Evolutionary conservation across 176 grass and related monocot genomes (phyloP), one percentile per base, ranked within the genome.

Genomic region (Musa beccarii): DNA sequence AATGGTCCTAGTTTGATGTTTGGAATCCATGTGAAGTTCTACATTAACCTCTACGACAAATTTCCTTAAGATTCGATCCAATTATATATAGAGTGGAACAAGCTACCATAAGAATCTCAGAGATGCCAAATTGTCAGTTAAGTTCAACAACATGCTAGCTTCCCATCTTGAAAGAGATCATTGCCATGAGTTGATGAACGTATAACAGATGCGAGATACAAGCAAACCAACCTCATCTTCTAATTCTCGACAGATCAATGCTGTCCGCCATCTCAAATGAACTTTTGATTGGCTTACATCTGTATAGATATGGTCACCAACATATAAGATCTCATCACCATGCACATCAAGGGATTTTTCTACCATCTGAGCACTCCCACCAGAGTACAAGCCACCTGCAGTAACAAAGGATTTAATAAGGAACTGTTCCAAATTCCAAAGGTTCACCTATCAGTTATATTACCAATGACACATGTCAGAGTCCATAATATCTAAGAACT

Each of bases 221-320:
- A 12, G 59, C 53, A 55, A 69, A 52, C 74, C 80, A 56, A 97
- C 93, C 90, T 97, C 93, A 61, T 97, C 85, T 87, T 97, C 93
- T 75, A 97, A 82, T 90, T 97, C 90, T 78, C 93, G 78, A 64
- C 90, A 97, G 55, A 97, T 89, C 72, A 97, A 81, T 78, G 93
- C 90, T 79, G 93, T 92, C 52, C 93, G 87, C 93, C 93, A 97
- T 83, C 93, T 86, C 81, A 93, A 85, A 89, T 97, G 90, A 87
- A 97, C 90, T 83, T 97, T 97, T 75, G 93, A 92, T 79, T 97
- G 93, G 86, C 93, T 97, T 75, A 97, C 90, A 78, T 97, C 90
- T 69, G 93, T 97, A 78, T 82, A 97, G 81, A 97, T 97, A 89
- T 97, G 93, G 28, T 97, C 90, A 28, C 93, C 90, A 62, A 97